Base-by-base conservation (phyloP, 306 rosid species). In the Cucurbita pepo region DNA sequence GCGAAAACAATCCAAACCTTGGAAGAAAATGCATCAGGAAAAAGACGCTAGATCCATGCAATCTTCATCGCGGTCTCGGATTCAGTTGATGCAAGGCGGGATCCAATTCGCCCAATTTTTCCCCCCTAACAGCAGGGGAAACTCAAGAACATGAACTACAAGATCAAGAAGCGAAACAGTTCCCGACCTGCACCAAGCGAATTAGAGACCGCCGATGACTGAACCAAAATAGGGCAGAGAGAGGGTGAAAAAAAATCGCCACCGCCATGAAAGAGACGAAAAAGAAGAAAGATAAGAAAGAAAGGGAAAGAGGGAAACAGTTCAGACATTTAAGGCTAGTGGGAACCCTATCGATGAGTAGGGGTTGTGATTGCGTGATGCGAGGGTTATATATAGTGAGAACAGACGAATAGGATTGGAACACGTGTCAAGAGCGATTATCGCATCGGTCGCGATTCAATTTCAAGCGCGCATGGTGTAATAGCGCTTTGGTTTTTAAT, bases 141-240 rank as follows among this genome's bases (percentile, higher is more conserved):
- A 18, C 2, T 72, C 12, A 34, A 50, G 15, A n/a, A 50, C 6
- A 67, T 8, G 25, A 14, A 1, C 6, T 54, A 10, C 0, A 53
- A 5, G 9, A 36, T 36, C 38, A 19, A 63, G 48, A 60, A 54
- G 78, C 73, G 82, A 79, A 84, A 75, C 83, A 79, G 96, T 87
- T 93, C 98, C 98, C 98, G 98, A 93, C 97, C 98, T 93, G 98
- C 98, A 93, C 98, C 98, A 93, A 93, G 98, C 98, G 98, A 93
- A 93, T 88, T 85, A 88, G 98, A 93, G 90, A 83, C 79, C 84
- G 96, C 94, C 81, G 80, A 89, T 80, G 86, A 86, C 74, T 64
- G 75, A 78, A 79, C 65, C 82, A 58, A 71, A 44, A 34, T 36
- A 19, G 10, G 14, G 59, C 48, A 25, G 18, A 74, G 21, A 25